These are phyloP conservation scores for Pleomassaria siparia DNA, from an alignment of 2,329 filamentous ascomycete genomes.

Conservation along the genomic window DNA sequence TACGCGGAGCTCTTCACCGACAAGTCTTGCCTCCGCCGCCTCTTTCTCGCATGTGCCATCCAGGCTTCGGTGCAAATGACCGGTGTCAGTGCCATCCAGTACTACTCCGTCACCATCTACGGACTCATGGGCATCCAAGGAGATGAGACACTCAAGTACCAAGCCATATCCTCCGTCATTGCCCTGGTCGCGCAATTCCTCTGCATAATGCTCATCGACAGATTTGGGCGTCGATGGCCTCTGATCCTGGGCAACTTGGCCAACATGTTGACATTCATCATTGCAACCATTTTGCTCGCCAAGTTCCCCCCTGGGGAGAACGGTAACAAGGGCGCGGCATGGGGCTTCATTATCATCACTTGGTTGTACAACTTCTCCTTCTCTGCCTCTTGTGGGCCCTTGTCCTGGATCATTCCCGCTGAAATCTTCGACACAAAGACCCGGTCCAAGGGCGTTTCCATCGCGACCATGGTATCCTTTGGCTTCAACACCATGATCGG, in stretches of 20 bases:
- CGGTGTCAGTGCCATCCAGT: slow-evolving; percentile 65
- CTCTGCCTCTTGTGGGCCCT: slow-evolving; percentile 68
- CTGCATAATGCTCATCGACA: slow-evolving; percentile 70
- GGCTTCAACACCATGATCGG: slow-evolving; percentile 78
- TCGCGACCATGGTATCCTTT: slow-evolving; percentile 72
- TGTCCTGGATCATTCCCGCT: slow-evolving; percentile 65
- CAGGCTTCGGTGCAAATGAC: slow-evolving; percentile 78
- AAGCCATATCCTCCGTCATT: slow-evolving; percentile 73
- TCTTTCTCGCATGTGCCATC: slow-evolving; percentile 69
- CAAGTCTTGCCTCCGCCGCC: slow-evolving; percentile 67
- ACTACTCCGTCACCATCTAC: slow-evolving; percentile 70
- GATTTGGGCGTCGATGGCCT: slow-evolving; percentile 69
- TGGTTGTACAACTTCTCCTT: slow-evolving; percentile 83
- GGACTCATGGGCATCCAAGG: slow-evolving; percentile 67
- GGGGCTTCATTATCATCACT: slow-evolving; percentile 76
- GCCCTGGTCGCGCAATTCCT: slow-evolving; percentile 68
- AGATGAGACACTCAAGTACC: slow-evolving; percentile 69
- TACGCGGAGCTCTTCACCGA: slow-evolving; percentile 69
- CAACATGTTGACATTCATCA: slow-evolving; percentile 72
- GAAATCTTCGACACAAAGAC: slow-evolving; percentile 80
- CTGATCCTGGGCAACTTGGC: slow-evolving; percentile 71
- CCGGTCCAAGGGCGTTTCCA: slow-evolving; percentile 71
- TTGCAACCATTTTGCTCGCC: slow-evolving; percentile 60
- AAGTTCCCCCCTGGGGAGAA: slow-evolving; percentile 61
- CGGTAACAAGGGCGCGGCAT: slow-evolving; percentile 59